phyloP scores from a whole-genome alignment of 140 eudicot species.

The Oenanthe javanica region DNA sequence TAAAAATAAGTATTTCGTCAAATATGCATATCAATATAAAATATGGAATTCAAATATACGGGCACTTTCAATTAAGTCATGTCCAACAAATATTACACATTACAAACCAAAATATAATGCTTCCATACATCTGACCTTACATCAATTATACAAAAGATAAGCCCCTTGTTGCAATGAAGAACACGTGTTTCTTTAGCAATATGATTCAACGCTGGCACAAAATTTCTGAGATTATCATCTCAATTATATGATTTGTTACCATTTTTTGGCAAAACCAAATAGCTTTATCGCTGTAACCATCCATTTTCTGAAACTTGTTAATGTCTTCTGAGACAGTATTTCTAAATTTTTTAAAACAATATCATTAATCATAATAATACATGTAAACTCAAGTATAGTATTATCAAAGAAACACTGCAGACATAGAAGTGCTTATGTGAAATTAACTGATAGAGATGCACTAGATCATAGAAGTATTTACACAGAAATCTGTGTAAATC shows the following conservation, averaged over 20 bases:
- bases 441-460: neutral
- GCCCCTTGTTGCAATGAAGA: neutral
- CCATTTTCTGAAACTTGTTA: neutral
- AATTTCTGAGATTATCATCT: neutral
- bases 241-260: neutral
- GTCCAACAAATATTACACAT: neutral
- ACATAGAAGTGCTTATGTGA: neutral
- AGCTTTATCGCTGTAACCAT: neutral
- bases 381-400: neutral
- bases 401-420: neutral
- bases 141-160: neutral
- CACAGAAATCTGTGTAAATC: neutral
- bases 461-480: neutral
- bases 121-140: neutral
- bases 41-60: neutral
- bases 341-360: neutral
- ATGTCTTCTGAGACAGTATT: neutral
- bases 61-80: neutral
- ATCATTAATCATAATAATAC: neutral
- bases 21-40: neutral
- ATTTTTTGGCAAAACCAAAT: neutral
- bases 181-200: neutral
- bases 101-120: neutral
- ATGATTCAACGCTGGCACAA: neutral
- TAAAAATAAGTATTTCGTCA: neutral